Evolutionary conservation across 2,329 filamentous ascomycete species (phyloP), one percentile per base, ranked within the genome.

Genomic region (Aspergillus ruber): DNA sequence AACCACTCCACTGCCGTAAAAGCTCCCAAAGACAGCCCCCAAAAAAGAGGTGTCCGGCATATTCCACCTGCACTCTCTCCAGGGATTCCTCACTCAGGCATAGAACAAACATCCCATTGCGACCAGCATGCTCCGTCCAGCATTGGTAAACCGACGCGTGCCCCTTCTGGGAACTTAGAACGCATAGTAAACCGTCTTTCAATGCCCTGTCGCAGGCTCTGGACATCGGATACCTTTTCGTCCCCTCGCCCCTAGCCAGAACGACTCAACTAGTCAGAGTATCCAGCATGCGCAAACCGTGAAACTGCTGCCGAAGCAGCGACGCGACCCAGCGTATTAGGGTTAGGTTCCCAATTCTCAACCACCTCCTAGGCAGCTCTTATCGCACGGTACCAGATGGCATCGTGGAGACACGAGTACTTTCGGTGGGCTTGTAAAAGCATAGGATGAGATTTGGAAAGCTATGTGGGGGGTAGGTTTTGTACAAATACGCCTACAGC

Each of bases 321-420:
- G 64, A 82, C 83, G 88, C 86, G 86, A 82, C 75, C 69, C 74
- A 71, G 74, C 75, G 79, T 36, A 35, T 86, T 95, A 95, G 90
- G 90, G 90, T 95, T 95, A 95, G 90, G 87, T 58, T 90, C 90
- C 87, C 88, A 83, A 85, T 72, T 74, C 71, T 74, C 75, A 76
- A 81, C 84, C 80, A 78, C 80, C 71, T 72, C 43, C 49, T 46
- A 73, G 68, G 18, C 64, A 64, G 62, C 65, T 61, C 69, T 67
- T 71, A 72, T 58, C 55, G 55, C 51, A 54, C 55, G 52, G 53
- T 56, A 46, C 54, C 40, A 58, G 36, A 32, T 51, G 52, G 52
- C 47, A 46, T 42, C 48, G 44, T 52, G 49, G 56, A 63, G 63
- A 58, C 58, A 63, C 46, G 64, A 67, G 65, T 61, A 61, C 67